A percentile compares a stretch with the other conserved stretches of the same genome.
Evolutionary conservation across 2,329 filamentous ascomycete species (phyloP).

Genomic region (Fusarium succisae): DNA sequence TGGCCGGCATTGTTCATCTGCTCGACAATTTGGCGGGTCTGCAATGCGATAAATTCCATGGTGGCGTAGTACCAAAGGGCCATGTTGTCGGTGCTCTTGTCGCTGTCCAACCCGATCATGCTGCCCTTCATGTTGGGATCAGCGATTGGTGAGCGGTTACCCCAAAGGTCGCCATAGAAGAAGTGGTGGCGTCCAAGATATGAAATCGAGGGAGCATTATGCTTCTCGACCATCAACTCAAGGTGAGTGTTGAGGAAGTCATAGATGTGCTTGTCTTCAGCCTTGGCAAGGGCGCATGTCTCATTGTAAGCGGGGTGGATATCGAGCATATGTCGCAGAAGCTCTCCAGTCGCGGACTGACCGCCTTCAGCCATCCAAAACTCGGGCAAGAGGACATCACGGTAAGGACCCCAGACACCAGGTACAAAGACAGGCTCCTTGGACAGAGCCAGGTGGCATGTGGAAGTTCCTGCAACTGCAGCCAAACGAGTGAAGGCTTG

Average conservation of each 20-base stretch:
- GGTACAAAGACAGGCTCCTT: constrained; percentile 91
- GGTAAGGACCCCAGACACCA: constrained; percentile 97
- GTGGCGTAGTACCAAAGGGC: constrained; percentile 94
- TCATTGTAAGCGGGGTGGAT: constrained; percentile 91
- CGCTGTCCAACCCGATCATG: constrained; percentile 85
- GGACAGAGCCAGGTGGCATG: constrained; percentile 96
- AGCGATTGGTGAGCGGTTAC: constrained; percentile 93
- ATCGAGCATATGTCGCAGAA: constrained; percentile 93
- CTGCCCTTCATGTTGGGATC: constrained; percentile 93
- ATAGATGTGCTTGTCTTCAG: constrained; percentile 89
- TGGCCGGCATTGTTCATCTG: constrained; percentile 93
- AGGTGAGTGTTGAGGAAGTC: constrained; percentile 93
- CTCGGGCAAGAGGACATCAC: constrained; percentile 88
- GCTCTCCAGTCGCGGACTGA: constrained; percentile 93
- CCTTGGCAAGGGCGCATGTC: constrained; percentile 80
- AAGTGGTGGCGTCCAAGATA: constrained; percentile 95
- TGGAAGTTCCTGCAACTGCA: constrained; percentile 95
- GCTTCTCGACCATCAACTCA: constrained; percentile 75
- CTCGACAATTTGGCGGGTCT: constrained; percentile 94
- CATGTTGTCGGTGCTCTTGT: constrained; percentile 87
- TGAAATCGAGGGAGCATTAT: constrained; percentile 77
- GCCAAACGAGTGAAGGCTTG: constrained; percentile 94
- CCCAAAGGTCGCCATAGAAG: constrained; percentile 98
- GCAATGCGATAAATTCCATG: constrained; percentile 97
- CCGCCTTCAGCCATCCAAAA: constrained; percentile 99